Conservation (phyloP, 768 basidiomycete genomes). For the Kondoa malvinella region DNA sequence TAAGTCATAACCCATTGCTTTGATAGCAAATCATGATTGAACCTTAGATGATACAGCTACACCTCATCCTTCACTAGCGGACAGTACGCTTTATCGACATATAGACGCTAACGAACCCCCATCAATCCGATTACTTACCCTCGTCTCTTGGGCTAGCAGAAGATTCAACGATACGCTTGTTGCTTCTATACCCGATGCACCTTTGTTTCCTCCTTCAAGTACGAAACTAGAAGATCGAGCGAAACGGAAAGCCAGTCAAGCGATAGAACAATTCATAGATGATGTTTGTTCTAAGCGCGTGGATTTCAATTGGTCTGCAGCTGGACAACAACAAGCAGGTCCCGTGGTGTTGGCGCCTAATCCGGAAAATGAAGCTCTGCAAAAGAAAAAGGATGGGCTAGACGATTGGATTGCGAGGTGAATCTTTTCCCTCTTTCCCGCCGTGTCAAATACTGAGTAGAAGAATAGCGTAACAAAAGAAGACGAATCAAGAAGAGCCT, state of each 20-base stretch:
- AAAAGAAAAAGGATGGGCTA: background rate
- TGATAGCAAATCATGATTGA: background rate
- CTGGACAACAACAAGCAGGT: background rate
- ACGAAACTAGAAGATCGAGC: background rate
- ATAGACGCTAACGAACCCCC: background rate
- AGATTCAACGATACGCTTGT: background rate
- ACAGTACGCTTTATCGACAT: slow-evolving; percentile 4
- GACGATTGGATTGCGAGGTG: background rate
- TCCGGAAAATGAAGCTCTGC: background rate
- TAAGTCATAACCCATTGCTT: background rate
- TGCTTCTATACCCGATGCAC: background rate
- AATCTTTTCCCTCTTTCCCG: no score
- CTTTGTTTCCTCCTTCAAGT: background rate
- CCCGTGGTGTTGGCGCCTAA: background rate
- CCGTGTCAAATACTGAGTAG: background rate
- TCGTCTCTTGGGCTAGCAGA: background rate
- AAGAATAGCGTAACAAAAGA: background rate
- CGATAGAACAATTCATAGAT: background rate
- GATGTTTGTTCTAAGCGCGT: background rate
- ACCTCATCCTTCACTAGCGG: background rate
- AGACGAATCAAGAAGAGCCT: background rate
- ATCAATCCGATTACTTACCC: background rate
- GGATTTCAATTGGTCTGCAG: background rate
- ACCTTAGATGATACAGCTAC: background rate
- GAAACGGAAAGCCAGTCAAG: background rate